These are phyloP conservation scores for Yamadazyma philogaea DNA, from an alignment of 805 yeast species.

Conservation along the genomic window DNA sequence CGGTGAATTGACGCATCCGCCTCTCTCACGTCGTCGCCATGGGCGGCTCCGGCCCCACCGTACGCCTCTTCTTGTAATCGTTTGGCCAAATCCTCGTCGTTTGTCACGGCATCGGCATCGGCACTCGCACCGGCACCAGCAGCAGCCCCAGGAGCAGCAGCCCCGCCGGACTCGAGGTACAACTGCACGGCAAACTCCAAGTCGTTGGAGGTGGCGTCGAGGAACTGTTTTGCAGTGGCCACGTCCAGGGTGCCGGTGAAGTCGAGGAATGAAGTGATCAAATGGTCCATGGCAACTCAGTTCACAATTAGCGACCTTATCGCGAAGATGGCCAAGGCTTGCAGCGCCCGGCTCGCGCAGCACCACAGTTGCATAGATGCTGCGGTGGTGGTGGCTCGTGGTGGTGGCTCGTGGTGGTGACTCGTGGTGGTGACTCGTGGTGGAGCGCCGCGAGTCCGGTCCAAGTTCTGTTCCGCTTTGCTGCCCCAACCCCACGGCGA, in stretches of 20 bases:
- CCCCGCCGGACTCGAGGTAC: conserved; percentile 55
- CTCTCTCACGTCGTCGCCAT: conserved; percentile 34
- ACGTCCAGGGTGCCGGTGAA: conserved; percentile 74
- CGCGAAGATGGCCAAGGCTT: too few species aligned
- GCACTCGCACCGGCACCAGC: conserved; percentile 9
- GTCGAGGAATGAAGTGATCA: conserved; percentile 72
- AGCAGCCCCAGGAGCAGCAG: conserved; percentile 3
- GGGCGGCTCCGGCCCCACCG: conserved; percentile 25
- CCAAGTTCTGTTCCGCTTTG: too few species aligned
- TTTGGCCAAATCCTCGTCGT: conserved; percentile 57
- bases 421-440: too few species aligned
- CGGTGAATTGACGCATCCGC: conserved; percentile 77
- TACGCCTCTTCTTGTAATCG: conserved; percentile 65
- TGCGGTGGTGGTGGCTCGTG: too few species aligned
- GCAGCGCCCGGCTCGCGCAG: too few species aligned
- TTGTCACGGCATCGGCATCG: conserved; percentile 8
- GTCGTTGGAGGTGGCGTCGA: conserved; percentile 75
- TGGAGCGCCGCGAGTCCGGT: too few species aligned
- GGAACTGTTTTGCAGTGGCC: conserved; percentile 65
- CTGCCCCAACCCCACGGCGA: neutral
- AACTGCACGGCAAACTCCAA: conserved; percentile 82
- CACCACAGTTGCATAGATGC: too few species aligned
- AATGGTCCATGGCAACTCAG: conserved; percentile 40
- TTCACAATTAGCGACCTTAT: neutral
- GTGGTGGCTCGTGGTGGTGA: too few species aligned